phyloP scores from a whole-genome alignment of 805 yeast genomes.

The Jamesozyma rosinii region DNA sequence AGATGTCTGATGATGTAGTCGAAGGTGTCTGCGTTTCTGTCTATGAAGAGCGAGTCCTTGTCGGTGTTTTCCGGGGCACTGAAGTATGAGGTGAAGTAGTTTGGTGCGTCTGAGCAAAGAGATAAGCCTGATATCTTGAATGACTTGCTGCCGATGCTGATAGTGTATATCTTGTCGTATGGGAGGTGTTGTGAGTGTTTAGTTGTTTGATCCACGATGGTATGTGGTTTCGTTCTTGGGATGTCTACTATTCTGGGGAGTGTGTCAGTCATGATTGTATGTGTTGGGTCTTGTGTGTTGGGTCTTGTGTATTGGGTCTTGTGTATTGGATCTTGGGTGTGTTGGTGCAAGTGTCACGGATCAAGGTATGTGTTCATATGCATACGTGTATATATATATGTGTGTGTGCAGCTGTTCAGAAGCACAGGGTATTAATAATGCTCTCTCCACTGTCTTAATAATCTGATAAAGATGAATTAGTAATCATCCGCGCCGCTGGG shows the following conservation, averaged over 20 bases:
- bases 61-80: slow-evolving; percentile 26
- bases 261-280: too few relatives aligned
- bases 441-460: background rate
- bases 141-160: slow-evolving; percentile 55
- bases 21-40: slow-evolving; percentile 64
- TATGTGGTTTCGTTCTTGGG: too few relatives aligned
- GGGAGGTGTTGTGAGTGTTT: slow-evolving; percentile 36
- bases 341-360: too few relatives aligned
- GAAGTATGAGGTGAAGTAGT: slow-evolving; percentile 72
- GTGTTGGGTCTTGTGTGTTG: too few relatives aligned
- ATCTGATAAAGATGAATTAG: background rate
- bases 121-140: slow-evolving; percentile 65
- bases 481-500: too few relatives aligned
- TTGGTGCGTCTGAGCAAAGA: slow-evolving; percentile 73
- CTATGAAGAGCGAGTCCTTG: slow-evolving; percentile 39
- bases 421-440: background rate
- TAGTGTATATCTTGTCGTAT: slow-evolving; percentile 52
- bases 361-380: too few relatives aligned
- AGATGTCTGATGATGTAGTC: slow-evolving; percentile 56
- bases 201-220: too few relatives aligned
- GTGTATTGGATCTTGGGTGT: too few relatives aligned
- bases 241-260: too few relatives aligned
- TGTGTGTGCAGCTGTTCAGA: background rate
- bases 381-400: background rate
- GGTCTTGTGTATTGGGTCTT: too few relatives aligned